Evolutionary conservation across 148 eudicot species (phyloP), one percentile per base, ranked within the genome.

Genomic region (Fagopyrum homotropicum): DNA sequence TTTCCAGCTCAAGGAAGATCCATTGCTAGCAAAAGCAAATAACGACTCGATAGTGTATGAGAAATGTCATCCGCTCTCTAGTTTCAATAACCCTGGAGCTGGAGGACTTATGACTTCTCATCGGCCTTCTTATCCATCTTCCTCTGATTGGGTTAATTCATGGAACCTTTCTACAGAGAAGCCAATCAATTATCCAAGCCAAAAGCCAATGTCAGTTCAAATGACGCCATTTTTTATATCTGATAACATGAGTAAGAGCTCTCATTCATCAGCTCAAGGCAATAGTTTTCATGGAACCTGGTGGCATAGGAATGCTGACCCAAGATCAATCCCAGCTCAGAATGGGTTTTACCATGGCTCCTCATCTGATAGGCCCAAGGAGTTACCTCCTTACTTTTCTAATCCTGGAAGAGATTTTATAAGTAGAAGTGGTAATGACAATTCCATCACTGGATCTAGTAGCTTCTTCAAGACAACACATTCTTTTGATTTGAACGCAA

Each of bases 331-430:
- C 16, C 75, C 80, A 64, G 73, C 55, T 7, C 63, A 77, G 54
- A 91, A 88, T 51, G 87, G 90, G 47, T 84, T 86, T 75, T 81
- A 79, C 81, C 84, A 73, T 47, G 91, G 90, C 45, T 82, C 88
- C 26, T 77, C 86, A 15, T 82, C 88, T 43, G 75, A 87, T 30
- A 63, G 69, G 17, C 79, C 75, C 54, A 88, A 75, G 72, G 87
- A 87, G 47, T 46, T 75, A 7, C 75, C 87, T 1, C 45, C 69
- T 76, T 68, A 10, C 49, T 80, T 87, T 52, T 80, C 86, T 45
- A 72, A 80, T 5, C 59, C 63, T 61, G 86, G 84, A 14, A 77
- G 74, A 46, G 88, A 90, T 81, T 69, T 84, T 83, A 79, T 63
- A 60, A 86, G 79, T 40, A 30, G 75, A 72, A 78, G 75, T 81